Conservation (phyloP, 2,329 filamentous ascomycete species). For the Talaromyces sp. region DNA sequence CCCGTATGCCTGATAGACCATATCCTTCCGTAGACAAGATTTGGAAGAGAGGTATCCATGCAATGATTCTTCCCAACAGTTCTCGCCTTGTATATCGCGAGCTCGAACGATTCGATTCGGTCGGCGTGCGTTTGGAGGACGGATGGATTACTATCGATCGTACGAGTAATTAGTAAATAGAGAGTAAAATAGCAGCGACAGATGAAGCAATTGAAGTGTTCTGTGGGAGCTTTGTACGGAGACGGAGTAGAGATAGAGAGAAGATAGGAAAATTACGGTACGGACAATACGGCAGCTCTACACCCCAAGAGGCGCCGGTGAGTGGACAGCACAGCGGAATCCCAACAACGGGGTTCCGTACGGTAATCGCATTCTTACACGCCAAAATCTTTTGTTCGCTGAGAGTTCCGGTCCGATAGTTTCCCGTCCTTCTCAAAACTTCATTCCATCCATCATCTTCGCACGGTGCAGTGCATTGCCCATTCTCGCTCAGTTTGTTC, state of each 20-base stretch:
- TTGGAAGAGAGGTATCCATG: background rate
- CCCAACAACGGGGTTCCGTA: slow-evolving; percentile 26
- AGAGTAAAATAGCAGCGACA: background rate
- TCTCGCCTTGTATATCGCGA: background rate
- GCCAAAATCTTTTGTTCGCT: slow-evolving; percentile 20
- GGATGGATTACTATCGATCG: background rate
- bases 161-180: background rate
- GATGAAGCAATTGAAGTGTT: background rate
- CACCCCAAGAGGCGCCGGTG: slow-evolving; percentile 40
- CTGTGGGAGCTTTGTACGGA: background rate
- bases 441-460: slow-evolving; percentile 6
- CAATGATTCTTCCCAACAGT: background rate
- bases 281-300: slow-evolving; percentile 20
- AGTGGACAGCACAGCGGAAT: slow-evolving; percentile 21
- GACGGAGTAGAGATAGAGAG: background rate
- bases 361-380: slow-evolving; percentile 10
- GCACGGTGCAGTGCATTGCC: slow-evolving; percentile 19
- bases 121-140: background rate
- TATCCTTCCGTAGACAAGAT: background rate
- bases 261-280: slow-evolving; percentile 15
- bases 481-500: slow-evolving; percentile 49
- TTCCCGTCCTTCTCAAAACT: slow-evolving; percentile 17
- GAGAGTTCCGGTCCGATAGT: slow-evolving; percentile 23
- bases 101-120: background rate
- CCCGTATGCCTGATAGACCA: background rate